Evolutionary conservation across 2,329 filamentous ascomycete species (phyloP), one percentile per base, ranked within the genome.

Genomic region (Fusarium brevicatenulatum): DNA sequence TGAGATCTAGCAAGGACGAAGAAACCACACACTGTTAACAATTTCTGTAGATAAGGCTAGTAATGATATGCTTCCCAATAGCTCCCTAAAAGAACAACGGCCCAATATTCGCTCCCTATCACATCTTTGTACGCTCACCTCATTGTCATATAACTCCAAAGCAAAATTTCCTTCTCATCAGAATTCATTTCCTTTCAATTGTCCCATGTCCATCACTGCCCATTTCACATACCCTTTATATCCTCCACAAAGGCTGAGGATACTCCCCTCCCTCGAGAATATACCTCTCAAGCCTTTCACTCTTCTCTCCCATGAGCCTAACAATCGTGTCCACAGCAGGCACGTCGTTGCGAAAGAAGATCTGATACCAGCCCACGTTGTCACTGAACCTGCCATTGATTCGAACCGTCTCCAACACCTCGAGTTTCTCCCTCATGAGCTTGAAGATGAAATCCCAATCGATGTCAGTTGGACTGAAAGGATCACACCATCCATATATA

Each of bases 381-480:
- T 76, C 65, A 21, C 44, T 50, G 4, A 76, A 76, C 3, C 28
- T 23, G 2, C 73, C 73, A 15, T 36, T 23, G 23, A 76, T 66
- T 23, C 28, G 23, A 19, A 74, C 58, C 9, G 28, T 28, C 23
- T 71, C 49, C n/a, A 74, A 28, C 10, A 39, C 50, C n/a, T 54
- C 36, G 13, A 72, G 40, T 11, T 49, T 61, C 5, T 63, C 40
- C 9, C 30, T 56, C 68, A 76, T 74, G 25, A 63, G 54, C 40
- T 52, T 47, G 30, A 76, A 76, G 18, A 76, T 50, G 28, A 42
- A 42, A 21, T 76, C 71, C 73, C 73, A 76, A 15, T 72, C 66
- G 11, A 71, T 46, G 11, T 62, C 57, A 9, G 42, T 42, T 4
- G 63, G 30, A 7, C 52, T 60, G n/a, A 57, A 43, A 44, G 49